phyloP scores from a whole-genome alignment of 805 yeast genomes.

The Cyberlindnera maclurae region DNA sequence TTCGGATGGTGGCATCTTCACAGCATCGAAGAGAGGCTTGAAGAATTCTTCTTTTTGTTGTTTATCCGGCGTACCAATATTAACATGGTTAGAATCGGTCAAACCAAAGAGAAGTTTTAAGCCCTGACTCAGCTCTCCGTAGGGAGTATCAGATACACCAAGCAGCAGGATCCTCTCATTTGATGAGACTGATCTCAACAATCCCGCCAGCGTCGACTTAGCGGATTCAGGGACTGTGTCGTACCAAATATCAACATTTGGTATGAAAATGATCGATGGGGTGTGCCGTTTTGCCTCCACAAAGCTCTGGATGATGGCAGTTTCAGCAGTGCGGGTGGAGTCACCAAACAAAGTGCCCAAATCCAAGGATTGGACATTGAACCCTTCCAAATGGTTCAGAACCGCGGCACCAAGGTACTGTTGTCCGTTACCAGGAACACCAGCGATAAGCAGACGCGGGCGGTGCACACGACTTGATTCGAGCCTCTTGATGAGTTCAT shows the following conservation, averaged over 20 bases:
- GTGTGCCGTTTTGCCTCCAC: slow-evolving; percentile 84
- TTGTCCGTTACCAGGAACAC: slow-evolving; percentile 79
- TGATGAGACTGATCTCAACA: slow-evolving; percentile 61
- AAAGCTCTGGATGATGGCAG: slow-evolving; percentile 73
- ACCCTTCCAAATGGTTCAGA: slow-evolving; percentile 78
- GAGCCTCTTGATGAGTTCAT: slow-evolving; percentile 46
- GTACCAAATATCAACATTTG: slow-evolving; percentile 75
- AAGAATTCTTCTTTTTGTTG: slow-evolving; percentile 54
- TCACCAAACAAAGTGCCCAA: slow-evolving; percentile 72
- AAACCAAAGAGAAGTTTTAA: slow-evolving; percentile 53
- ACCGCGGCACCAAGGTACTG: slow-evolving; percentile 78
- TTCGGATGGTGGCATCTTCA: slow-evolving; percentile 62
- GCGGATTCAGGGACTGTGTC: slow-evolving; percentile 62
- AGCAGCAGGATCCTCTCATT: slow-evolving; percentile 68
- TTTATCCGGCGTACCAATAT: slow-evolving; percentile 34
- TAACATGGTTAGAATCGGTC: slow-evolving; percentile 39
- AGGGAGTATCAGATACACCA: slow-evolving; percentile 55
- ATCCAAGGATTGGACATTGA: slow-evolving; percentile 81
- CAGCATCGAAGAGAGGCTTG: slow-evolving; percentile 41
- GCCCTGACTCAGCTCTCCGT: slow-evolving; percentile 37
- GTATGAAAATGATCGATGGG: slow-evolving; percentile 80
- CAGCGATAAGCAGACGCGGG: slow-evolving; percentile 74
- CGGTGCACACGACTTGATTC: slow-evolving; percentile 62
- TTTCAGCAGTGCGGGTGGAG: slow-evolving; percentile 74
- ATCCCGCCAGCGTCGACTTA: slow-evolving; percentile 60